Evolutionary conservation across 1,284 basidiomycete species (phyloP).

Genomic region (Naganishia sp.): DNA sequence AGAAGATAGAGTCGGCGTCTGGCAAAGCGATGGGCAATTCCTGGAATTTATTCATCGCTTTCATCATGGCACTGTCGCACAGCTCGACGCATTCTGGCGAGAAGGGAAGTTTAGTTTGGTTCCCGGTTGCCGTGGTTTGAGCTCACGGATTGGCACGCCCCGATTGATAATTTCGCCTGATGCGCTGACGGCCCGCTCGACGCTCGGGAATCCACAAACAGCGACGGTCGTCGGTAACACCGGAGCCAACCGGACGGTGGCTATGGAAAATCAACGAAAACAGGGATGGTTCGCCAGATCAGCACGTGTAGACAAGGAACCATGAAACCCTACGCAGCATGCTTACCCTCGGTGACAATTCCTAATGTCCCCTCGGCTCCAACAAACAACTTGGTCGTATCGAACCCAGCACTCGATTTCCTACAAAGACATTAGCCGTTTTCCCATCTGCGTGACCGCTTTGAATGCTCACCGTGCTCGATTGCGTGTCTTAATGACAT

Average conservation of each 20-base stretch:
- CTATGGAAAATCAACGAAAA: conserved; percentile 43
- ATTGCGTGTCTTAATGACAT: conserved; percentile 88
- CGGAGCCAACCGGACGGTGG: conserved; percentile 77
- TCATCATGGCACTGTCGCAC: conserved; percentile 70
- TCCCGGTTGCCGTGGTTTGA: too few relatives aligned
- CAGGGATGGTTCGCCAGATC: not conserved
- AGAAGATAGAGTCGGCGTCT: conserved; percentile 73
- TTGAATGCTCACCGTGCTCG: conserved; percentile 61
- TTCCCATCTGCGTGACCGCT: not conserved
- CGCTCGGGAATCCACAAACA: conserved; percentile 57
- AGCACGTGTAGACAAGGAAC: too few relatives aligned
- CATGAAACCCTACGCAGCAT: too few relatives aligned
- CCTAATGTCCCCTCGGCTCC: conserved; percentile 93
- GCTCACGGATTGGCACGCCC: conserved; percentile 56
- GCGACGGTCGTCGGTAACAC: conserved; percentile 68
- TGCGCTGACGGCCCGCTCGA: conserved; percentile 65
- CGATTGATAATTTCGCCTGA: conserved; percentile 70
- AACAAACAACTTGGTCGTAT: conserved; percentile 87
- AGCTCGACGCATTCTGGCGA: conserved; percentile 74
- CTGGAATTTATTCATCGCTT: conserved; percentile 58
- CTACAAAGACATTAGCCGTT: conserved; percentile 34
- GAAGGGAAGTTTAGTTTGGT: not conserved
- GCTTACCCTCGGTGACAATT: conserved; percentile 79
- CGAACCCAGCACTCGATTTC: conserved; percentile 89
- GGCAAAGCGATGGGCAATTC: conserved; percentile 58